phyloP scores from a whole-genome alignment of 2,329 filamentous ascomycete genomes.

The Trichoderma arundinaceum region DNA sequence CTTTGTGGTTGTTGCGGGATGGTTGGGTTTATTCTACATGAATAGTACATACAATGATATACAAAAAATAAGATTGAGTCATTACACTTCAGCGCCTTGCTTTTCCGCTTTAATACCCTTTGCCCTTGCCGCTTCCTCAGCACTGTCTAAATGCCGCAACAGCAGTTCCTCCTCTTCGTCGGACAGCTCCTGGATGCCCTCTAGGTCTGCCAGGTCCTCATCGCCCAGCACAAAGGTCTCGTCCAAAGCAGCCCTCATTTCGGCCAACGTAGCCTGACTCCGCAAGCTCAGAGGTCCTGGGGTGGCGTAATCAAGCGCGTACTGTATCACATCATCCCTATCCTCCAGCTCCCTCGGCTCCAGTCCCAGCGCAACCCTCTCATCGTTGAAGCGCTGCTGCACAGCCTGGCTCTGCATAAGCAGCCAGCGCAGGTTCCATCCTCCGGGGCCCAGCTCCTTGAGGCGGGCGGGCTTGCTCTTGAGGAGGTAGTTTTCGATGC shows the following conservation, averaged over 20 bases:
- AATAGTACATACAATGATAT: conserved; percentile 30
- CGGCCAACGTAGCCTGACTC: conserved; percentile 47
- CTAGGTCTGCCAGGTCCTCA: conserved; percentile 46
- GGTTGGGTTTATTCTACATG: conserved; percentile 29
- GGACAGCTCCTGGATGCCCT: conserved; percentile 49
- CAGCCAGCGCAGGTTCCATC: conserved; percentile 89
- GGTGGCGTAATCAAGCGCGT: conserved; percentile 51
- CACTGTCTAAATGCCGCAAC: conserved; percentile 43
- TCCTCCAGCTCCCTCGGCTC: conserved; percentile 46
- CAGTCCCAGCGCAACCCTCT: conserved; percentile 71
- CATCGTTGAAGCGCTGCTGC: conserved; percentile 66
- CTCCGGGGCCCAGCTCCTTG: conserved; percentile 84
- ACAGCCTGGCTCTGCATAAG: conserved; percentile 78
- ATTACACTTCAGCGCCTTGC: conserved; percentile 20
- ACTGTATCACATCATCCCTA: conserved; percentile 48
- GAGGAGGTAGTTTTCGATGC: conserved; percentile 89
- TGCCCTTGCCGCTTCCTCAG: conserved; percentile 34
- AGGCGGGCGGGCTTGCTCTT: conserved; percentile 78
- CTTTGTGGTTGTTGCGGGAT: conserved; percentile 4
- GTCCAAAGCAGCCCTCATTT: conserved; percentile 48
- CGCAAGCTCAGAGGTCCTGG: conserved; percentile 47
- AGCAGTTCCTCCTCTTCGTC: conserved; percentile 47
- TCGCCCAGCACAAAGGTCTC: conserved; percentile 57
- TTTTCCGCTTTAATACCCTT: conserved; percentile 10
- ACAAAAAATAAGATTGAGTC: conserved; percentile 23